These are phyloP conservation scores for Ampelomyces quisqualis DNA, from an alignment of 2,329 filamentous ascomycete genomes.

Conservation along the genomic window DNA sequence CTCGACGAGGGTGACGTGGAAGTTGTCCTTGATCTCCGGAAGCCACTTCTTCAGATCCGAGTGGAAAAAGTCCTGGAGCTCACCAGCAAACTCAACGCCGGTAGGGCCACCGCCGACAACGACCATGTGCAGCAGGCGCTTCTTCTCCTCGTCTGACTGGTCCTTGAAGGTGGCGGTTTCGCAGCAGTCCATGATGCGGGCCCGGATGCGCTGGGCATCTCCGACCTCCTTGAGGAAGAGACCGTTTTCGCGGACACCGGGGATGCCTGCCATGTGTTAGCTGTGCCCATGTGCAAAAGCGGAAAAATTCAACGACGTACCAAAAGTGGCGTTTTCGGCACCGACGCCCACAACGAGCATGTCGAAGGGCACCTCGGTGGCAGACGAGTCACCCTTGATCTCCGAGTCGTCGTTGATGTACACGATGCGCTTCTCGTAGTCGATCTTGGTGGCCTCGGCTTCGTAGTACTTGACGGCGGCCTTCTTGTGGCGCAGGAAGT, in stretches of 20 bases:
- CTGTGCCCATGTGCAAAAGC: background rate
- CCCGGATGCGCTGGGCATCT: constrained; percentile 94
- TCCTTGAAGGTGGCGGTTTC: constrained; percentile 99
- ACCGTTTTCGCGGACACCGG: constrained; percentile 89
- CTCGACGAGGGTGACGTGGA: constrained; percentile 97
- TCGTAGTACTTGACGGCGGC: constrained; percentile 95
- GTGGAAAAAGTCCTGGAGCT: constrained; percentile 98
- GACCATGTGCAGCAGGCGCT: constrained; percentile 97
- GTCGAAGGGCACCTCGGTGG: constrained; percentile 93
- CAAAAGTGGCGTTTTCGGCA: constrained; percentile 97
- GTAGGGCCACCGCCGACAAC: constrained; percentile 83
- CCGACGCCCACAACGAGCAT: constrained; percentile 98
- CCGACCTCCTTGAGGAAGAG: constrained; percentile 98
- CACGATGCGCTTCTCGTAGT: constrained; percentile 85
- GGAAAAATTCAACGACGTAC: too few species aligned
- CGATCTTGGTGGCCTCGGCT: constrained; percentile 93
- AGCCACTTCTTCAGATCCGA: constrained; percentile 98
- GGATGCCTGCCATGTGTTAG: constrained; percentile 61
- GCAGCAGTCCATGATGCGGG: constrained; percentile 99
- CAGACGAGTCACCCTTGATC: constrained; percentile 76
- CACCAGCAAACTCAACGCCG: constrained; percentile 96
- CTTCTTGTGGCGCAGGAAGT: constrained; percentile 94
- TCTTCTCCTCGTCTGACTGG: constrained; percentile 81
- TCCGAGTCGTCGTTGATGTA: constrained; percentile 91
- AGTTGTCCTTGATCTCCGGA: constrained; percentile 89